Conservation (phyloP, 495 filamentous ascomycete genomes). For the Tuber indicum region DNA sequence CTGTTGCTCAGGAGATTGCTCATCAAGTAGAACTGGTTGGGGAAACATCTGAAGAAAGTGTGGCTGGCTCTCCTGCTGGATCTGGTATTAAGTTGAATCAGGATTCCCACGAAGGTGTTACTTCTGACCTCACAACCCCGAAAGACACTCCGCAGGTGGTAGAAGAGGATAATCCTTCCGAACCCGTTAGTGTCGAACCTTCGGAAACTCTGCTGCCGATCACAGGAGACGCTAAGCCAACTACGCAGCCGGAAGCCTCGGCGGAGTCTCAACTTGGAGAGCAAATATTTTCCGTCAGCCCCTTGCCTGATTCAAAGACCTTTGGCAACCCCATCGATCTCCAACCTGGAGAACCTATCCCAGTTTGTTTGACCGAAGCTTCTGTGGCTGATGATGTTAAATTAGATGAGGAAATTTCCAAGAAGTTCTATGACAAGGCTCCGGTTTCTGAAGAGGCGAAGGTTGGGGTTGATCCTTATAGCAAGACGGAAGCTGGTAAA, state of each 20-base stretch:
- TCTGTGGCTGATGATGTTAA: constrained; percentile 56
- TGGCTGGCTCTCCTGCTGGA: constrained; percentile 42
- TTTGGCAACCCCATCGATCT: constrained; percentile 72
- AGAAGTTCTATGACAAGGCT: constrained; percentile 53
- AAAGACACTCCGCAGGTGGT: background rate
- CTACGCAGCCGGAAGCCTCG: constrained; percentile 6
- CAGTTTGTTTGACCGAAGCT: constrained; percentile 49
- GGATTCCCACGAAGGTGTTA: constrained; percentile 69
- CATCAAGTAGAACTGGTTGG: background rate
- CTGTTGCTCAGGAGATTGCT: background rate
- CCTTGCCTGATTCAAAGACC: constrained; percentile 67
- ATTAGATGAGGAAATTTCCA: constrained; percentile 73
- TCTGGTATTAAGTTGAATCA: constrained; percentile 66
- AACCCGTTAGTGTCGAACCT: constrained; percentile 55
- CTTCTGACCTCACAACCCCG: background rate
- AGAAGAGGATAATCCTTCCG: constrained; percentile 69
- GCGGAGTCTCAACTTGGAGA: background rate
- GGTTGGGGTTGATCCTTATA: background rate
- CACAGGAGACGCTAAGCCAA: constrained; percentile 4
- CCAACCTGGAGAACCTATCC: constrained; percentile 64
- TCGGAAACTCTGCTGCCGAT: background rate
- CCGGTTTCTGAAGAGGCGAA: background rate
- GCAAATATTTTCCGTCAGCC: constrained; percentile 59
- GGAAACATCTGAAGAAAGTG: background rate
- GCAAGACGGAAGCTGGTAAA: background rate